Conservation (phyloP, 176 grass and related monocot genomes). For the Aegilops bicornis region DNA sequence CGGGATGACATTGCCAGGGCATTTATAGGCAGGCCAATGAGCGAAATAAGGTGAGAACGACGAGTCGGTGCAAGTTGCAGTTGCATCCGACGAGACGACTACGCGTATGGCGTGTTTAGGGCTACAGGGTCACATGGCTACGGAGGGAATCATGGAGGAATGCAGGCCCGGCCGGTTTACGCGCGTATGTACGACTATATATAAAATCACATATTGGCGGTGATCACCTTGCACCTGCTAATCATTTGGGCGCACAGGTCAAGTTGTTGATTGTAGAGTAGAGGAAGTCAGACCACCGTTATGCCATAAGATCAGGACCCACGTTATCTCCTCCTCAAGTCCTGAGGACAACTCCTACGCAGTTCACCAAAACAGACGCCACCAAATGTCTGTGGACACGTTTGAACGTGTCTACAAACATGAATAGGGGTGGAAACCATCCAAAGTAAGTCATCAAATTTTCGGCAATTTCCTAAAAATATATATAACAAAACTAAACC, state of each 20-base stretch:
- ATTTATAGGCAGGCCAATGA: conserved; percentile 30
- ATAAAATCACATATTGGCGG: not conserved
- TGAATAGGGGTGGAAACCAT: no score
- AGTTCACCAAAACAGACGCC: no score
- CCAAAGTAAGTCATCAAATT: no score
- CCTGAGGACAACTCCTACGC: no score
- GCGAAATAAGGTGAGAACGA: not conserved
- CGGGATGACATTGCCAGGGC: not conserved
- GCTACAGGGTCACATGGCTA: conserved; percentile 33
- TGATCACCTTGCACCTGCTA: not conserved
- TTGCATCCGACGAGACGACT: not conserved
- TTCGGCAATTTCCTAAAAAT: no score
- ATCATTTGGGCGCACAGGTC: not conserved
- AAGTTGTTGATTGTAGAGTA: no score
- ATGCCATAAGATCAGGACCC: not conserved
- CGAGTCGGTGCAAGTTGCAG: not conserved
- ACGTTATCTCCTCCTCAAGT: no score
- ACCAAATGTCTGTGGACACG: no score
- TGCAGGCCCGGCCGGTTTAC: conserved; percentile 6
- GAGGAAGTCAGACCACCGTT: not conserved
- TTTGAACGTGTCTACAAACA: no score
- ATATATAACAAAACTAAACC: no score
- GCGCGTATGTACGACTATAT: not conserved
- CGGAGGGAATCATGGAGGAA: conserved; percentile 23
- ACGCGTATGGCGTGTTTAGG: not conserved